A percentile compares a stretch with the other conserved stretches of the same genome.
These are phyloP conservation scores for Nannochloropsis gaditana DNA, from an alignment of 108 stramenopile species.

Conservation along the genomic window DNA sequence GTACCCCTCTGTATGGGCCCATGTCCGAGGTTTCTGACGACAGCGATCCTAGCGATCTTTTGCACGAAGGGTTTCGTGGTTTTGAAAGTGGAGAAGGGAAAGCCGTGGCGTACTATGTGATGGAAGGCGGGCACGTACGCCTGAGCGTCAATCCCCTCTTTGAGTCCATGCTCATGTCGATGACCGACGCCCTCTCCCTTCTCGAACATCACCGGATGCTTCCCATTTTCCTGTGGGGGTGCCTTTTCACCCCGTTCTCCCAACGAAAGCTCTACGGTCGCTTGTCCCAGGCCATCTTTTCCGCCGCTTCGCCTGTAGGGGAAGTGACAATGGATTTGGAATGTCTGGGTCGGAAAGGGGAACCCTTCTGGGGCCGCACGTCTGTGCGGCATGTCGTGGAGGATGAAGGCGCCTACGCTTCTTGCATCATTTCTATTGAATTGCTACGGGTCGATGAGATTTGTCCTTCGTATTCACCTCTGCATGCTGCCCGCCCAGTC, in stretches of 20 bases:
- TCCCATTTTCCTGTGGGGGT: neutral
- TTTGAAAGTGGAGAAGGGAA: neutral
- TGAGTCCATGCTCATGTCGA: neutral
- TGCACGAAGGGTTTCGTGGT: neutral
- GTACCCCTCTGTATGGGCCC: neutral
- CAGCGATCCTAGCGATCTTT: neutral
- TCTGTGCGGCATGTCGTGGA: neutral
- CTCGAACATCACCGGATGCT: neutral
- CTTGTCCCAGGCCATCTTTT: slow-evolving; percentile 5
- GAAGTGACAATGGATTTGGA: neutral
- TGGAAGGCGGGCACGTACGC: neutral
- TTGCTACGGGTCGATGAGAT: neutral
- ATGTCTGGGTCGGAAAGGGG: neutral
- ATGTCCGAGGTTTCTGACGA: neutral
- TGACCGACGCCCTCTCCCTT: neutral
- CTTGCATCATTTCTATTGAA: neutral
- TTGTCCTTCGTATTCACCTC: neutral
- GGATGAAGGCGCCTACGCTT: neutral
- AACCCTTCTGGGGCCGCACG: neutral
- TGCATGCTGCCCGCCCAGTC: neutral
- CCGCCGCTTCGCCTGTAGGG: neutral
- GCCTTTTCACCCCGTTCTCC: neutral
- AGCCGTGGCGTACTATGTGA: neutral
- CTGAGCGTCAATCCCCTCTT: neutral
- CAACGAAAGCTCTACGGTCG: slow-evolving; percentile 1